phyloP scores from a whole-genome alignment of 371 early-diverging fungal genomes.

The Rhizopus stolonifer region DNA sequence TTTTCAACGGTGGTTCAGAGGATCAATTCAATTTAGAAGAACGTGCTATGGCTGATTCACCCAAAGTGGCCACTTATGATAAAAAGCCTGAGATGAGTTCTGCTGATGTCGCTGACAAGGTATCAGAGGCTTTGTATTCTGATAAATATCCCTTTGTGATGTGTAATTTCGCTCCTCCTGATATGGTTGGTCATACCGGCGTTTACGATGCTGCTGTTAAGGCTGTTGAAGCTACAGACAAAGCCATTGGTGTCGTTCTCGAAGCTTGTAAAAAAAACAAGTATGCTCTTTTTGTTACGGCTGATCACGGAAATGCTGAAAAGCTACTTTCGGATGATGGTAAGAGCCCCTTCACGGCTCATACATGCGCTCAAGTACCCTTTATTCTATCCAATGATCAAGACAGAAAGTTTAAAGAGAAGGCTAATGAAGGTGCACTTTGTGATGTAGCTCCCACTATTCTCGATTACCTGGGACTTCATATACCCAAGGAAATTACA shows the following conservation, averaged over 20 bases:
- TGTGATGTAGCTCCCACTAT: slow-evolving; percentile 99
- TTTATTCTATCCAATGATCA: slow-evolving; percentile 82
- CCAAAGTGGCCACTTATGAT: slow-evolving; percentile 98
- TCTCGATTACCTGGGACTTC: slow-evolving; percentile 89
- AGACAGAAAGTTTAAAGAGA: slow-evolving; percentile 43
- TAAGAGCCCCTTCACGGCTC: slow-evolving; percentile 92
- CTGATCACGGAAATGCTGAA: slow-evolving; percentile 99
- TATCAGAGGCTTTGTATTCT: slow-evolving; percentile 80
- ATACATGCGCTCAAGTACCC: slow-evolving; percentile 93
- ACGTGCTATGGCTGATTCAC: slow-evolving; percentile 89
- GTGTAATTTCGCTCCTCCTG: slow-evolving; percentile 99
- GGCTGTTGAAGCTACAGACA: slow-evolving; percentile 95
- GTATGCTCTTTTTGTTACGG: slow-evolving; percentile 95
- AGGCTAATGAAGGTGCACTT: slow-evolving; percentile 70
- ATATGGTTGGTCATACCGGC: slow-evolving; percentile 99
- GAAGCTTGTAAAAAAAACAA: slow-evolving; percentile 88
- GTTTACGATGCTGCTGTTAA: slow-evolving; percentile 90
- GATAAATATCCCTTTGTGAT: slow-evolving; percentile 94
- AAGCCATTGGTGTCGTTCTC: slow-evolving; percentile 92
- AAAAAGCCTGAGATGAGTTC: slow-evolving; percentile 96
- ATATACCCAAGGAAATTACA: slow-evolving; percentile 95
- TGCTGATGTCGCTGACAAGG: slow-evolving; percentile 83
- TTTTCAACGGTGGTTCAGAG: slow-evolving; percentile 99
- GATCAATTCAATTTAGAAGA: slow-evolving; percentile 86
- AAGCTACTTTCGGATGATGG: slow-evolving; percentile 93